Evolutionary conservation across 2,329 filamentous ascomycete genomes (phyloP), one percentile per base, ranked within the genome.

Genomic region (Gremmenia infestans): DNA sequence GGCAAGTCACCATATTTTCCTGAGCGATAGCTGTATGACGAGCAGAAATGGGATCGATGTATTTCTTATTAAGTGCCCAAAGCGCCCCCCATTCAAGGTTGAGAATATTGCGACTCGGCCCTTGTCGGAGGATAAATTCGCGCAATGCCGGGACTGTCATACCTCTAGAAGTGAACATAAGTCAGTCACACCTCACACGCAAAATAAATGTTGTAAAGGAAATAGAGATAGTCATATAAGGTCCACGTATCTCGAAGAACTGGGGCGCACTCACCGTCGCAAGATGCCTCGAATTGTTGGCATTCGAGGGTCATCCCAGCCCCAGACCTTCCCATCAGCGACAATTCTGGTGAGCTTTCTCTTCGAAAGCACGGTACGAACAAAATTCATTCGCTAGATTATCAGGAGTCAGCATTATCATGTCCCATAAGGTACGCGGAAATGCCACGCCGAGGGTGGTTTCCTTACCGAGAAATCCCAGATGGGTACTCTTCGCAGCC

Each of bases 291-390:
- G 83, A 55, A 91, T 84, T 14, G 88, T 92, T 9, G 88, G 88
- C 87, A 92, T 90, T 46, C 89, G 84, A 12, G 88, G 88, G 67
- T 92, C 88, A 63, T 92, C 88, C 89, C 88, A 92, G 62, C 89
- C 88, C 78, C 81, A 86, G 47, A 92, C 88, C 54, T 81, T 81
- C 58, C 86, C 87, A 19, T 81, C 77, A 48, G 90, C 86, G 51
- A 92, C 88, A 22, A 92, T 81, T 76, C 88, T 89, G 58, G 88
- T 88, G 28, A 92, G 81, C 76, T 92, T 92, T 53, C 88, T 83
- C 79, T 92, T 92, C 50, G 88, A 91, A 19, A 92, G 76, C 71
- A 92, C 86, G 1, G 88, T 92, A 65, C 80, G 79, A 73, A 91
- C 81, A 67, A 92, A 91, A 79, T 91, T 91, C 74, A 92, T 83